A percentile compares a stretch with the other conserved stretches of the same genome.
These are phyloP conservation scores for Beta macrorhiza DNA, from an alignment of 179 eudicot species.

Conservation along the genomic window DNA sequence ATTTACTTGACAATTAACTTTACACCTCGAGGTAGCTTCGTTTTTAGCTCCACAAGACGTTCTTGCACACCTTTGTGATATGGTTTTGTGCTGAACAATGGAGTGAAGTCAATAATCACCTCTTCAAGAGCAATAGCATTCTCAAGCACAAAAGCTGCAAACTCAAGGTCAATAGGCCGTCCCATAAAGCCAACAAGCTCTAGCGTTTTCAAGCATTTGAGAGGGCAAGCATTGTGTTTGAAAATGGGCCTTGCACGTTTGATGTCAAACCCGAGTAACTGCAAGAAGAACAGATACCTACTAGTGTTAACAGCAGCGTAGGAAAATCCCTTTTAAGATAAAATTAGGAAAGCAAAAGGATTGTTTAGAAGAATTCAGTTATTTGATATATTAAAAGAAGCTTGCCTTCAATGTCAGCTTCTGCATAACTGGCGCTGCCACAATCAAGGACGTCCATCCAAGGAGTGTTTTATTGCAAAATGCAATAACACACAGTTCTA, in stretches of 20 bases:
- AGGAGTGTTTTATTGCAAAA: not conserved
- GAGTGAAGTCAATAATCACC: conserved; percentile 6
- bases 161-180: conserved; percentile 9
- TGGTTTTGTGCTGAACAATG: not conserved
- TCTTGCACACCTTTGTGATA: not conserved
- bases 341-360: not conserved
- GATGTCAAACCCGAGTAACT: not conserved
- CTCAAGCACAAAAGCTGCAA: conserved; percentile 12
- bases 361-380: not conserved
- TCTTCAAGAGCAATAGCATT: conserved; percentile 23
- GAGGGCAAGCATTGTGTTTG: not conserved
- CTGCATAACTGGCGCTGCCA: conserved; percentile 14
- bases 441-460: conserved; percentile 19
- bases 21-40: conserved; percentile 13
- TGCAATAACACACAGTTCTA: not conserved
- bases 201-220: conserved; percentile 13
- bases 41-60: not conserved
- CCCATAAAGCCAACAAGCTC: conserved; percentile 15
- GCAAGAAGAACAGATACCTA: conserved; percentile 3
- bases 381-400: not conserved
- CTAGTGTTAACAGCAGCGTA: not conserved
- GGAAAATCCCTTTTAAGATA: too few relatives aligned
- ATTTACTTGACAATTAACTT: conserved; percentile 11
- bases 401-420: conserved; percentile 22
- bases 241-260: not conserved